Percentiles rank a stretch among this genome's conserved stretches.
Conservation (phyloP, 1,284 basidiomycete genomes). For the Coriolopsis trogii region DNA sequence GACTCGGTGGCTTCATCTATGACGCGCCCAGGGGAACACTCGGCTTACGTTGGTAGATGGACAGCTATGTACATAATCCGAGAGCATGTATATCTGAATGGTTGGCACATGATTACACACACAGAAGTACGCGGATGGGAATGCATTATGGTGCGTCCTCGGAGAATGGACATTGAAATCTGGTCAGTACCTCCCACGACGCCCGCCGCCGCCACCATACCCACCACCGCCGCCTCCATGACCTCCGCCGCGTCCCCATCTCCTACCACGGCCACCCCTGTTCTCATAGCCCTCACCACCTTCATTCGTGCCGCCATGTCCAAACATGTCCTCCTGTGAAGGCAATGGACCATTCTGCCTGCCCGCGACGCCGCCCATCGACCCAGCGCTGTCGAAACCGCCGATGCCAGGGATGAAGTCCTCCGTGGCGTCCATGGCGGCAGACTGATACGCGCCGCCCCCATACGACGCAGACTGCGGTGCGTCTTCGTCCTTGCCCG, state of each 20-base stretch:
- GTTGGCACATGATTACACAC: too few relatives aligned
- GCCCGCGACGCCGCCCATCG: conserved; percentile 31
- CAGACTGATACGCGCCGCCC: conserved; percentile 7
- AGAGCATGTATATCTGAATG: too few relatives aligned
- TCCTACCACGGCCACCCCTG: conserved; percentile 7
- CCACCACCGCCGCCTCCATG: neutral
- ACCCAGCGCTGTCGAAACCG: conserved; percentile 19
- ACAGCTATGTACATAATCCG: too few relatives aligned
- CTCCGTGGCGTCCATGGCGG: conserved; percentile 14
- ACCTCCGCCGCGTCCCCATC: conserved; percentile 14
- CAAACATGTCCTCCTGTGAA: conserved; percentile 46
- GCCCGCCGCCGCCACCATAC: conserved; percentile 6
- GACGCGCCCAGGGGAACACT: too few relatives aligned
- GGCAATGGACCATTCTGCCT: conserved; percentile 41
- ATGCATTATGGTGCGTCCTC: too few relatives aligned
- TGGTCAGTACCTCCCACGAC: conserved; percentile 11
- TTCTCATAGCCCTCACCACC: conserved; percentile 13
- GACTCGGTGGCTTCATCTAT: too few relatives aligned
- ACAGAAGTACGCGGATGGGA: too few relatives aligned
- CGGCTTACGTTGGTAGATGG: too few relatives aligned
- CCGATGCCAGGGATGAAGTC: conserved; percentile 34
- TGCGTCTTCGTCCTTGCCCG: conserved; percentile 26
- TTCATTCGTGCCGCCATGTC: conserved; percentile 26
- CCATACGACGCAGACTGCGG: conserved; percentile 16
- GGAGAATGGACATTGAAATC: too few relatives aligned